Evolutionary conservation across 768 basidiomycete genomes (phyloP).

Genomic region (Leccinum boreale): DNA sequence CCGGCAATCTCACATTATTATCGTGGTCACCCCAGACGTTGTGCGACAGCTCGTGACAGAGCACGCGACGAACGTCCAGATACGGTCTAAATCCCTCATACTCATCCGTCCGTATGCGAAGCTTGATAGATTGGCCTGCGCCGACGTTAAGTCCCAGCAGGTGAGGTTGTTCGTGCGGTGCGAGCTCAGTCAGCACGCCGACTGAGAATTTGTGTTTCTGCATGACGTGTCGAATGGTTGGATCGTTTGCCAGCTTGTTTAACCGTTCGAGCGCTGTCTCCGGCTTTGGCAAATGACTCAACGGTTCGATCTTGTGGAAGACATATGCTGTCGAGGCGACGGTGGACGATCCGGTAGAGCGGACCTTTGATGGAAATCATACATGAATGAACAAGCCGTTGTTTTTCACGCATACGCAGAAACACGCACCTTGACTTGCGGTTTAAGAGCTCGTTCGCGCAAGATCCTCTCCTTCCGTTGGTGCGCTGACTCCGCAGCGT

Average conservation of each 20-base stretch:
- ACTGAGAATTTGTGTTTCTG: conserved; percentile 65
- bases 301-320: conserved; percentile 63
- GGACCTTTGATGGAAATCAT: conserved; percentile 39
- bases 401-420: neutral
- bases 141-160: conserved; percentile 69
- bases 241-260: conserved; percentile 60
- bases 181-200: conserved; percentile 69
- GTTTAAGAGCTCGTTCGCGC: conserved; percentile 53
- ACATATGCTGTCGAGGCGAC: conserved; percentile 44
- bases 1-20: conserved; percentile 50
- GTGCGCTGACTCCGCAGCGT: conserved; percentile 55
- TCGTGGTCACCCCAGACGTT: conserved; percentile 74
- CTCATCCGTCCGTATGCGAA: conserved; percentile 64
- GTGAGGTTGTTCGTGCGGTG: conserved; percentile 71
- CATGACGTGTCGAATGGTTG: conserved; percentile 71
- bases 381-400: neutral
- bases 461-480: conserved; percentile 56
- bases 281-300: conserved; percentile 64
- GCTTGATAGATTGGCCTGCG: conserved; percentile 58
- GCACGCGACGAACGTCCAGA: conserved; percentile 57
- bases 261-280: conserved; percentile 52
- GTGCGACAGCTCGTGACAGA: conserved; percentile 77
- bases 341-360: conserved; percentile 48
- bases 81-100: conserved; percentile 75
- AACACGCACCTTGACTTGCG: conserved; percentile 51